These are phyloP conservation scores for Grifola frondosa DNA, from an alignment of 1,284 basidiomycete genomes.

Conservation along the genomic window DNA sequence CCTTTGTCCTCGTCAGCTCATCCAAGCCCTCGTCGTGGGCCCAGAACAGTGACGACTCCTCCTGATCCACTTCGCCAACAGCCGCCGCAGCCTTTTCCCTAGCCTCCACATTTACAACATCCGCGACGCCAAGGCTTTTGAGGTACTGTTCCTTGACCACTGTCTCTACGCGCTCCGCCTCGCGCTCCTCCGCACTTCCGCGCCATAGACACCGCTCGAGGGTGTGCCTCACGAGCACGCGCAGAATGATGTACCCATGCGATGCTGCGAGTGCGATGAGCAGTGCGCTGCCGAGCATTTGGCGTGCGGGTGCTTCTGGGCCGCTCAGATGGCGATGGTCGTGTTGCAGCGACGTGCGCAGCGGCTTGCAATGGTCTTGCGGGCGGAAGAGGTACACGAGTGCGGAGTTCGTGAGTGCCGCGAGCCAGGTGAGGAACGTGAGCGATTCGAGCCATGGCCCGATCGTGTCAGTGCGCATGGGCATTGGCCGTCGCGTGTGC, in stretches of 20 bases:
- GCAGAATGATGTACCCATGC: slow-evolving; percentile 76
- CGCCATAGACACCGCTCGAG: slow-evolving; percentile 78
- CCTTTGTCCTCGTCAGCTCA: slow-evolving; percentile 63
- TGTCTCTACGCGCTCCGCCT: slow-evolving; percentile 54
- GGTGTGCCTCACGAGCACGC: slow-evolving; percentile 62
- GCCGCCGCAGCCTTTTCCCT: slow-evolving; percentile 22
- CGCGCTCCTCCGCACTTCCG: slow-evolving; percentile 62
- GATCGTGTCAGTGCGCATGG: slow-evolving; percentile 84
- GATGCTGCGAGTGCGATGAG: slow-evolving; percentile 77
- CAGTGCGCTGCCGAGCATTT: slow-evolving; percentile 64
- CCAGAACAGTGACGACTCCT: slow-evolving; percentile 52
- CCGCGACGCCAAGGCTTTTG: slow-evolving; percentile 39
- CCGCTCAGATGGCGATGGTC: slow-evolving; percentile 18
- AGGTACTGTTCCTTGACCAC: slow-evolving; percentile 67
- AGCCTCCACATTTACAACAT: slow-evolving; percentile 21
- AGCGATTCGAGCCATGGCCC: slow-evolving; percentile 93
- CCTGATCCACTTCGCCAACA: slow-evolving; percentile 20
- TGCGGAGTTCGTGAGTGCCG: slow-evolving; percentile 81
- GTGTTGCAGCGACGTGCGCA: slow-evolving; percentile 30
- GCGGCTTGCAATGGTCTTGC: slow-evolving; percentile 25
- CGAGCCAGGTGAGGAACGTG: slow-evolving; percentile 86
- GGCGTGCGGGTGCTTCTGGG: slow-evolving; percentile 39
- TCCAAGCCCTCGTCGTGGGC: slow-evolving; percentile 64
- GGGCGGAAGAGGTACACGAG: slow-evolving; percentile 81
- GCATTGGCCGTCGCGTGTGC: slow-evolving; percentile 84